A percentile compares a stretch with the other conserved stretches of the same genome.
Conservation (phyloP, 805 yeast species). For the Candida adriatica region DNA sequence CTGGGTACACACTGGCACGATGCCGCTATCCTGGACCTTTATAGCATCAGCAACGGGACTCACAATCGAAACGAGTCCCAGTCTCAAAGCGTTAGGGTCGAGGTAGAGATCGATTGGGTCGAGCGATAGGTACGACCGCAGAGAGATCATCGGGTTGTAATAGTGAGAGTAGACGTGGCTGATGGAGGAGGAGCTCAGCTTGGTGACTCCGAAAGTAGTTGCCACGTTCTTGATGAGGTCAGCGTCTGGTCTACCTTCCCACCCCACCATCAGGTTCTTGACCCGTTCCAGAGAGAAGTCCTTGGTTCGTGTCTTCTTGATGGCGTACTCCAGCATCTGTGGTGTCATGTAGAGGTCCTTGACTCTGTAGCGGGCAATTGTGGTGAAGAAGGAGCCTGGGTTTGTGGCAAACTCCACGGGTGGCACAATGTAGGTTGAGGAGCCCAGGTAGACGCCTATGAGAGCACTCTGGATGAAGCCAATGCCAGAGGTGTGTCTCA, state of each 20-base stretch:
- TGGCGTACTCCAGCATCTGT: constrained; percentile 74
- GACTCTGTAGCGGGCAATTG: constrained; percentile 69
- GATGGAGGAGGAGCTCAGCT: constrained; percentile 60
- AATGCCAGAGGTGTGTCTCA: constrained; percentile 73
- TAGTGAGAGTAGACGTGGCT: constrained; percentile 73
- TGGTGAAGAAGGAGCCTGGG: constrained; percentile 63
- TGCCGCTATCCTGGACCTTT: constrained; percentile 87
- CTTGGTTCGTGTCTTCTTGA: constrained; percentile 51
- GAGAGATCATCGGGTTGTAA: constrained; percentile 75
- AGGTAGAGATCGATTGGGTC: constrained; percentile 84
- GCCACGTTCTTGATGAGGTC: constrained; percentile 52
- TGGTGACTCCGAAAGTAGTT: constrained; percentile 54
- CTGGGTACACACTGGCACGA: constrained; percentile 92
- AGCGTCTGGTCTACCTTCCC: constrained; percentile 65
- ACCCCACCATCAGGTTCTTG: constrained; percentile 79
- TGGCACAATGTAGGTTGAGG: constrained; percentile 74
- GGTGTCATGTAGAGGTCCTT: constrained; percentile 82
- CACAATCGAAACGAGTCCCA: constrained; percentile 76
- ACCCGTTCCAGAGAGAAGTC: constrained; percentile 49
- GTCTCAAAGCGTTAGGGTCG: constrained; percentile 84
- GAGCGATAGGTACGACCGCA: constrained; percentile 81
- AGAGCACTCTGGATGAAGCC: constrained; percentile 86
- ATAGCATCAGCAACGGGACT: constrained; percentile 68
- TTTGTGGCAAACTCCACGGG: constrained; percentile 71
- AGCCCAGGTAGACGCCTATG: constrained; percentile 80